Base-by-base conservation (phyloP, 495 filamentous ascomycete genomes). In the Lasiosphaeria miniovina region DNA sequence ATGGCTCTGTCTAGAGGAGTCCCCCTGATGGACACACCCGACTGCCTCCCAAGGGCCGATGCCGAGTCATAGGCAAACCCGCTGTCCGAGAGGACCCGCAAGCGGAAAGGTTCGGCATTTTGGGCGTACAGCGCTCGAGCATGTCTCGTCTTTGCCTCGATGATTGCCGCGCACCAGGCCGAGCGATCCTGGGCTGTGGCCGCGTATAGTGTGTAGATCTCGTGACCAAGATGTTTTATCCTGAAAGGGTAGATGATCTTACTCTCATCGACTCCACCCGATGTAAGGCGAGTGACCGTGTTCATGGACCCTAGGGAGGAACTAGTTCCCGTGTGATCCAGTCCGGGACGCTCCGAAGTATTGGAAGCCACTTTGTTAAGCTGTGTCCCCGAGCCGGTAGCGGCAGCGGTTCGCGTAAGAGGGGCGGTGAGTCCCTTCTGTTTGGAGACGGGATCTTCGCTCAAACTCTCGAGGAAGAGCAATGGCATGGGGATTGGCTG, bases 401-500 rank as follows among this genome's bases (percentile, higher is more conserved):
- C 74, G 12, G 74, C 71, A 17, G 77, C 69, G 49, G 75, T 75
- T 1, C 81, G 75, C 3, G 84, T 79, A 9, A 86, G 72, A 6
- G 85, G 83, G 17, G 86, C 82, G n/a, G 87, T 83, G 54, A 97
- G 84, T 38, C 91, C 90, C 66, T 91, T 89, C 9, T 90, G 90
- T 69, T 93, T 94, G 55, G 90, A 77, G 2, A 98, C 90, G 0
- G 95, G 88, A 57, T 96, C 91, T 60, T 99, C 94, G 59, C 91
- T 88, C 45, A 88, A 86, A 66, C 88, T 94, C 71, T 99, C 94
- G 5, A 99, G 77, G 24, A 93, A 90, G 33, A 99, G 77, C 36
- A 99, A 80, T 66, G 96, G 91, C 93, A 98, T 99, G 1, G 95
- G 95, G 64, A 99, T 96, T 31, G 94, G 94, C 85, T 87, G 56